Evolutionary conservation across 306 rosid species (phyloP), one percentile per base, ranked within the genome.

Genomic region (Albizia julibrissin): DNA sequence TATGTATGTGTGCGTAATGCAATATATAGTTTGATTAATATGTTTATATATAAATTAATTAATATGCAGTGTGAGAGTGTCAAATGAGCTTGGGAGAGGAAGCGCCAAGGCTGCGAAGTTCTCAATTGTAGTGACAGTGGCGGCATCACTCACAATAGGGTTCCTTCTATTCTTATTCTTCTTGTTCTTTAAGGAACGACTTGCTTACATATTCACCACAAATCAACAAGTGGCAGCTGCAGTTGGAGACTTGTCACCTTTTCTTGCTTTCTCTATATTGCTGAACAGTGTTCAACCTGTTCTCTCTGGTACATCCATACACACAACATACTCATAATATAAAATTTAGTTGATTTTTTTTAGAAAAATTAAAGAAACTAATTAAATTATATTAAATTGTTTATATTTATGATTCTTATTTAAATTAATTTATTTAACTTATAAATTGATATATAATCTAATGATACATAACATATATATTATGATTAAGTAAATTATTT

Each of bases 11-110:
- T 21, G 56, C 16, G n/a, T 49, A 1, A 5, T 49, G n/a, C n/a
- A 49, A 37, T 37, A 37, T 37, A 16, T 1, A 49, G n/a, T 37
- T 37, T 37, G 8, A 37, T 37, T 6, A 37, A 43, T 43, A 43
- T 43, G 3, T 19, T 18, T 5, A 26, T 4, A 26, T 24, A 70
- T 37, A 69, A 44, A 66, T 37, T 6, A 37, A 37, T 5, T 37
- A 6, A 37, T 62, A 31, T 50, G 75, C 62, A 90, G 94, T 44
- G 91, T 90, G 24, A 69, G 94, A 19, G 91, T 90, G 15, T 56
- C 90, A 9, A 90, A 88, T 78, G 94, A 90, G 73, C 86, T 88
- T 15, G 94, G 91, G 56, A 81, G 39, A 85, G 94, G 94, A 52
- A 82, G 83, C 33, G 44, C 91, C 12, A 81, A 82, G 67, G 89